These are phyloP conservation scores for Rhododendron simsii DNA, from an alignment of 148 eudicot genomes.

Conservation along the genomic window DNA sequence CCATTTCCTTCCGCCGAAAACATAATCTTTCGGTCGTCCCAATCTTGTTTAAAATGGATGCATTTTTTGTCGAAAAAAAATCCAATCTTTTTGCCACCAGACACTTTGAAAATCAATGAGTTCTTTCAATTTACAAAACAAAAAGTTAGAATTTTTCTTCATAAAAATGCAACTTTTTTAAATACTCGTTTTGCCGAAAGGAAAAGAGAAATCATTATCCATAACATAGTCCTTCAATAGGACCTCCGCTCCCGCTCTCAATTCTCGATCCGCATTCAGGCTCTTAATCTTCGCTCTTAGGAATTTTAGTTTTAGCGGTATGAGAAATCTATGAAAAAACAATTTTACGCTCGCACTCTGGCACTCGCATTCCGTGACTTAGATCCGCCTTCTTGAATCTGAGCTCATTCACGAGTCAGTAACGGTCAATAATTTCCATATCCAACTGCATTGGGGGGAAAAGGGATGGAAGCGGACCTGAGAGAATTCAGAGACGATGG, in stretches of 20 bases:
- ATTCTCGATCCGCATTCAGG: background rate
- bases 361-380: background rate
- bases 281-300: background rate
- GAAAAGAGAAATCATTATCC: background rate
- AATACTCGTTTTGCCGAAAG: no score
- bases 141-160: background rate
- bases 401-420: background rate
- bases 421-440: background rate
- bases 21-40: background rate
- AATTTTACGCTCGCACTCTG: background rate
- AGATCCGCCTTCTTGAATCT: background rate
- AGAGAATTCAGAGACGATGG: slow-evolving; percentile 35
- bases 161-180: no score
- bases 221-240: background rate
- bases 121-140: background rate
- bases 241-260: background rate
- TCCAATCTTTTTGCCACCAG: background rate
- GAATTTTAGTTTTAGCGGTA: background rate
- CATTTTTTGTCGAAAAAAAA: background rate
- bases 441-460: background rate
- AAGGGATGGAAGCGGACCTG: slow-evolving; percentile 17
- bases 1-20: background rate
- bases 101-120: background rate
- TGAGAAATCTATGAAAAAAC: background rate
- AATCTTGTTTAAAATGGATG: background rate